Conservation (phyloP, 2,329 filamentous ascomycete species). For the Dichotomopilus funicola region DNA sequence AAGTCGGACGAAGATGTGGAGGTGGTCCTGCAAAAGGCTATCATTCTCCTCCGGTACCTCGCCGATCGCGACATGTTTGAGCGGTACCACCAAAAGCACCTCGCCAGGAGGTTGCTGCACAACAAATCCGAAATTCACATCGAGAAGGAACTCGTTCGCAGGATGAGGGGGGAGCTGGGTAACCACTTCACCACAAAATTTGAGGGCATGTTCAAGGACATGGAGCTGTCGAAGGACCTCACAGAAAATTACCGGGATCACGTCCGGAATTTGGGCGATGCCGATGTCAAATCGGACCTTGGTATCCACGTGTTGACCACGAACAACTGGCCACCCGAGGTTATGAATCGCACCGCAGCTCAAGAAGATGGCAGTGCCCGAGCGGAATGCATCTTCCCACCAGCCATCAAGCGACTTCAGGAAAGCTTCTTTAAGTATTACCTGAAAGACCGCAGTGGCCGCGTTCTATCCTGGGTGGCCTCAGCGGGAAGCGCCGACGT, state of each 20-base stretch:
- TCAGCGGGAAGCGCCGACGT: constrained; percentile 76
- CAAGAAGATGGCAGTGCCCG: constrained; percentile 40
- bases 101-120: constrained; percentile 79
- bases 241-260: constrained; percentile 70
- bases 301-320: constrained; percentile 80
- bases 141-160: constrained; percentile 89
- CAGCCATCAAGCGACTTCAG: constrained; percentile 67
- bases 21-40: constrained; percentile 77
- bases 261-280: constrained; percentile 46
- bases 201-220: constrained; percentile 97
- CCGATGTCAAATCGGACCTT: constrained; percentile 63
- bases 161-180: constrained; percentile 95
- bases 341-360: constrained; percentile 60
- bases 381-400: constrained; percentile 63
- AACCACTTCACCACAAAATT: constrained; percentile 90
- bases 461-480: constrained; percentile 77
- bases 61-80: constrained; percentile 93
- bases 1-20: constrained; percentile 89
- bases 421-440: constrained; percentile 87
- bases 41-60: constrained; percentile 79
- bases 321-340: constrained; percentile 91
- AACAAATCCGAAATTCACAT: constrained; percentile 84
- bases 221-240: constrained; percentile 79
- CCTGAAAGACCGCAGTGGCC: constrained; percentile 75
- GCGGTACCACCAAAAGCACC: constrained; percentile 95